Evolutionary conservation across 1,284 basidiomycete genomes (phyloP).

Genomic region (Porogramme epimiltina): DNA sequence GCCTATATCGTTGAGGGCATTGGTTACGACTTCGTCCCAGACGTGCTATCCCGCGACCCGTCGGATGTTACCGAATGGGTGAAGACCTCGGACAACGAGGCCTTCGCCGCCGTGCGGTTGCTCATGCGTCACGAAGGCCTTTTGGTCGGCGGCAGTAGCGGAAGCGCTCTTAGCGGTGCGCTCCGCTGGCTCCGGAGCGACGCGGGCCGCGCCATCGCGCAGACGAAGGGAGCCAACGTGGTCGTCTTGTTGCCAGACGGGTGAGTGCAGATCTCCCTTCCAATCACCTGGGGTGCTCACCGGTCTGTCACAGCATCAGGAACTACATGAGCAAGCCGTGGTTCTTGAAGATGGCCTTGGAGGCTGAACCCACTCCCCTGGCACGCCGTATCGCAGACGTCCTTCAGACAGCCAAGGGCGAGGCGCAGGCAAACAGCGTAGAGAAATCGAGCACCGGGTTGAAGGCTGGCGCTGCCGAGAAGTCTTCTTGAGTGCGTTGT

Average conservation of each 20-base stretch:
- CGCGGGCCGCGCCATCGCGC: constrained; percentile 68
- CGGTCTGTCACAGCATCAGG: constrained; percentile 59
- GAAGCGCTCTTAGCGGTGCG: constrained; percentile 81
- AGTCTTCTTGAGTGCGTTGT: constrained; percentile 9
- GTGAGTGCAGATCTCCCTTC: constrained; percentile 46
- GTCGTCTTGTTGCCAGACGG: constrained; percentile 91
- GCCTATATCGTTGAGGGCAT: constrained; percentile 92
- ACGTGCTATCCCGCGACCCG: constrained; percentile 67
- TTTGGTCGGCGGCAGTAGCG: constrained; percentile 90
- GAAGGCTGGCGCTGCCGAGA: constrained; percentile 23
- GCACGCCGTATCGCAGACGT: constrained; percentile 50
- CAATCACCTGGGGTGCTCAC: not conserved
- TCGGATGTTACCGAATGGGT: constrained; percentile 75
- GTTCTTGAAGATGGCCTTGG: constrained; percentile 72
- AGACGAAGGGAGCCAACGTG: constrained; percentile 80
- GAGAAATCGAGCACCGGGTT: constrained; percentile 11
- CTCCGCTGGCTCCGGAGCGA: constrained; percentile 77
- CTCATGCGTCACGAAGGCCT: constrained; percentile 90
- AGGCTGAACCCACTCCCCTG: constrained; percentile 54
- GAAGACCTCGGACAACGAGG: constrained; percentile 83
- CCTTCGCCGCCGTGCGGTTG: constrained; percentile 75
- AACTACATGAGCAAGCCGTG: constrained; percentile 97
- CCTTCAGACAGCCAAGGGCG: constrained; percentile 24
- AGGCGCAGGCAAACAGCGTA: constrained; percentile 16
- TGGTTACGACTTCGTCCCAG: constrained; percentile 91